Evolutionary conservation across 192 early-diverging fungal genomes (phyloP), one percentile per base, ranked within the genome.

Genomic region (Coemansia furcata): DNA sequence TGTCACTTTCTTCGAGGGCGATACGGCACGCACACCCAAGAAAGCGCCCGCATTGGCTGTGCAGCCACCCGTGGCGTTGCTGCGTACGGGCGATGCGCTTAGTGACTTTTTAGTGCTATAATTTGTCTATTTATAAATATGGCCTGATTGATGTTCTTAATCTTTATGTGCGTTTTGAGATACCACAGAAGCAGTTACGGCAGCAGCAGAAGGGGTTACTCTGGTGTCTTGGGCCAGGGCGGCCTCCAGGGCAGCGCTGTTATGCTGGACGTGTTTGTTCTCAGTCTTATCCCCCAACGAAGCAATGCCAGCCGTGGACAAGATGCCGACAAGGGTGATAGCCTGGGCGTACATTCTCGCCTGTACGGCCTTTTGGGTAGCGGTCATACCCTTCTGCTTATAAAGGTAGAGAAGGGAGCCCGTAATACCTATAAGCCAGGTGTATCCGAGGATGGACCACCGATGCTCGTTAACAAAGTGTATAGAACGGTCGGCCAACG

Each of bases 271-370:
- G 26, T 76, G 74, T 39, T 70, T 74, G 11, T 67, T 43, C 8
- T 59, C 57, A 10, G 49, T n/a, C 57, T 76, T 67, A 3, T 46
- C 62, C 58, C 74, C 65, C 15, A 83, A 46, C 47, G 81, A 83
- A 2, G 76, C 84, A 35, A 91, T 63, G 26, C 73, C 83, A 5
- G 88, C 89, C 1, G 86, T 87, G 2, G 82, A 87, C 71, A 89
- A 72, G 19, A 91, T 74, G 1, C 86, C 86, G 17, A 84, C 72
- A 58, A 91, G 77, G 30, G 88, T 89, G 52, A 87, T 83, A 9
- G 80, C 76, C 78, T 91, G 89, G 6, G 89, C 86, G 69, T 89
- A 89, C 86, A 91, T 88, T 67, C 89, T 85, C 1, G 89, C 89
- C 67, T 91, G 88, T 2, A 89, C 88, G 2, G 86, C 37, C 63